phyloP scores from a whole-genome alignment of 805 yeast species.

The Candida schatavii region DNA sequence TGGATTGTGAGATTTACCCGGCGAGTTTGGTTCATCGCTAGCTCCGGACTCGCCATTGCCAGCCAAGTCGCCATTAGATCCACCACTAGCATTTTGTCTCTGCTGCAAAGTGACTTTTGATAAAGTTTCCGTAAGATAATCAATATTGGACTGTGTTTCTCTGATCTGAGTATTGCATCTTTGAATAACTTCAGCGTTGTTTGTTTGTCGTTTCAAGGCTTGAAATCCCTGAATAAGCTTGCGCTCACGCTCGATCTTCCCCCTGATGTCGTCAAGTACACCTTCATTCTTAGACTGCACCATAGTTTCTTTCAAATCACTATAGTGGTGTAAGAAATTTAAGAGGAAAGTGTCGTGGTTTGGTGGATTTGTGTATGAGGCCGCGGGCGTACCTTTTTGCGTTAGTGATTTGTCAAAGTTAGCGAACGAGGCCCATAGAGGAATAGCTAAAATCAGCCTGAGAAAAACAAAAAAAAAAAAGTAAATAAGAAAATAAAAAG shows the following conservation, averaged over 20 bases:
- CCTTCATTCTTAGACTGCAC: conserved; percentile 19
- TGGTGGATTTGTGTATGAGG: not conserved
- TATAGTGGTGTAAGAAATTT: too few species aligned
- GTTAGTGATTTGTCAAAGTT: not conserved
- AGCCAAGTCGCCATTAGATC: not conserved
- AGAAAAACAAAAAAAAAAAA: not conserved
- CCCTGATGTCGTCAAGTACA: conserved; percentile 63
- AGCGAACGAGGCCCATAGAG: not conserved
- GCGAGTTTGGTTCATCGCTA: conserved; percentile 3
- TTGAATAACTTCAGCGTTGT: conserved; percentile 80
- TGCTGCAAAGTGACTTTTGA: conserved; percentile 50
- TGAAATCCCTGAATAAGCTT: conserved; percentile 88
- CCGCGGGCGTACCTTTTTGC: not conserved
- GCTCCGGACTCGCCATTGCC: conserved; percentile 5
- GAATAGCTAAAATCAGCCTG: not conserved
- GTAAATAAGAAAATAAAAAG: not conserved
- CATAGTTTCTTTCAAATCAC: too few species aligned
- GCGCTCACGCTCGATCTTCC: conserved; percentile 83
- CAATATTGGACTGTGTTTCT: conserved; percentile 89
- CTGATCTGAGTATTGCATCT: conserved; percentile 86
- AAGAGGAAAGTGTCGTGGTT: not conserved
- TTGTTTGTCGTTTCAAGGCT: conserved; percentile 71
- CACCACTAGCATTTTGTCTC: conserved; percentile 7
- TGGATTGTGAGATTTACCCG: conserved; percentile 7
- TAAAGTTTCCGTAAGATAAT: conserved; percentile 78